Evolutionary conservation across 331 rosid species (phyloP).

Genomic region (Ulmus americana): DNA sequence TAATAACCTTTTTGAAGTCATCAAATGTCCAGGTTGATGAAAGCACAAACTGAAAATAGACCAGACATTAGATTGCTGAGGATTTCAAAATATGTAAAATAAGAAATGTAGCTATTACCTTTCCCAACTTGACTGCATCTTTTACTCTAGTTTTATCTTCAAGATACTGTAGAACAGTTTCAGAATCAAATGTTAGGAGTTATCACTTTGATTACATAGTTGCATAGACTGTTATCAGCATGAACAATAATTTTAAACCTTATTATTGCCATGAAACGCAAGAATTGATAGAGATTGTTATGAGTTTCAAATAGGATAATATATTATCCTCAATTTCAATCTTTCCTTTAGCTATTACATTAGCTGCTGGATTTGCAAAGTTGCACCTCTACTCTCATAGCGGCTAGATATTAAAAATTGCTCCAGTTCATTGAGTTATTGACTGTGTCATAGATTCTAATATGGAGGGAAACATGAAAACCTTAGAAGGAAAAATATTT

Average conservation of each 20-base stretch:
- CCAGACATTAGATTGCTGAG: slow-evolving; percentile 18
- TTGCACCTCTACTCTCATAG: no score
- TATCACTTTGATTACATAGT: background rate
- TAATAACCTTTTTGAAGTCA: slow-evolving; percentile 55
- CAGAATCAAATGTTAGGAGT: background rate
- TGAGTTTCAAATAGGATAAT: no score
- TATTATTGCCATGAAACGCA: background rate
- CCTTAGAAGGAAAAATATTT: background rate
- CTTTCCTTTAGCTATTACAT: no score
- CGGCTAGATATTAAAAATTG: no score
- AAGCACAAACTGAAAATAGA: slow-evolving; percentile 45
- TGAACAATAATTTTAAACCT: background rate
- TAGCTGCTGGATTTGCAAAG: no score
- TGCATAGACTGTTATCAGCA: background rate
- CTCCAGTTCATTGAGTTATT: no score
- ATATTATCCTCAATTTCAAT: no score
- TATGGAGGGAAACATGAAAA: background rate
- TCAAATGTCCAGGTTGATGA: slow-evolving; percentile 58
- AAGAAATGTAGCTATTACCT: slow-evolving; percentile 45
- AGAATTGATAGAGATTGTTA: background rate
- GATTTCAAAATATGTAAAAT: slow-evolving; percentile 15
- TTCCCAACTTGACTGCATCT: slow-evolving; percentile 74
- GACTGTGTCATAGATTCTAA: background rate
- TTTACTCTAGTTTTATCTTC: slow-evolving; percentile 66
- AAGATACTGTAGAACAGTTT: slow-evolving; percentile 53